phyloP scores from a whole-genome alignment of 148 eudicot species.

The Selenicereus undatus region DNA sequence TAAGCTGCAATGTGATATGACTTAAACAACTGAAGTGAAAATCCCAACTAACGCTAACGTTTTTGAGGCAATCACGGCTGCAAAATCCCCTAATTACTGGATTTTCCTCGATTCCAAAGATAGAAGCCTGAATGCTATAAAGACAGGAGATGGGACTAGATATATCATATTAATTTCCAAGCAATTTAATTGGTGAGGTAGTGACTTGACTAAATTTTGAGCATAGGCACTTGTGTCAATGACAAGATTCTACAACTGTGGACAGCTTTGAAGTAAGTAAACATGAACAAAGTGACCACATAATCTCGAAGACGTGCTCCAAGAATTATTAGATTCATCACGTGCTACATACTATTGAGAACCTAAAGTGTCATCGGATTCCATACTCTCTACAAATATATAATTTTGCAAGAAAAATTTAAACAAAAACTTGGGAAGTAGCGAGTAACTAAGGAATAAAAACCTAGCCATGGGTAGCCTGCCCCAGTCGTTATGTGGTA shows the following conservation, averaged over 20 bases:
- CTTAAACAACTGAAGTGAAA: neutral
- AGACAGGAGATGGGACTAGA: neutral
- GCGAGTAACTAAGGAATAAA: too few species aligned
- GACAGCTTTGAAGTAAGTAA: constrained; percentile 7
- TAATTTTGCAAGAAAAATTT: too few species aligned
- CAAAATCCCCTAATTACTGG: neutral
- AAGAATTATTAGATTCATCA: neutral
- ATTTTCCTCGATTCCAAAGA: neutral
- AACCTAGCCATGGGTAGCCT: too few species aligned
- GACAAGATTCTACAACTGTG: too few species aligned
- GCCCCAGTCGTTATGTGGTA: too few species aligned
- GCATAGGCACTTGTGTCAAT: neutral
- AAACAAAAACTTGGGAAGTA: too few species aligned
- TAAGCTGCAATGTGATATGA: neutral
- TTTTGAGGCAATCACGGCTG: neutral
- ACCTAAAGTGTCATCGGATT: too few species aligned
- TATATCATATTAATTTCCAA: constrained; percentile 6
- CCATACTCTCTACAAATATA: too few species aligned
- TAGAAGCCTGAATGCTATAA: neutral
- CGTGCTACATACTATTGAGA: neutral
- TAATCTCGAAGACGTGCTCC: neutral
- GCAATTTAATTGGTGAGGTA: neutral
- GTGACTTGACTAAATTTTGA: neutral
- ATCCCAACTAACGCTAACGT: neutral
- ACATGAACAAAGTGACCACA: neutral